Evolutionary conservation across 306 rosid genomes (phyloP).

Genomic region (Cicer cuneatum): DNA sequence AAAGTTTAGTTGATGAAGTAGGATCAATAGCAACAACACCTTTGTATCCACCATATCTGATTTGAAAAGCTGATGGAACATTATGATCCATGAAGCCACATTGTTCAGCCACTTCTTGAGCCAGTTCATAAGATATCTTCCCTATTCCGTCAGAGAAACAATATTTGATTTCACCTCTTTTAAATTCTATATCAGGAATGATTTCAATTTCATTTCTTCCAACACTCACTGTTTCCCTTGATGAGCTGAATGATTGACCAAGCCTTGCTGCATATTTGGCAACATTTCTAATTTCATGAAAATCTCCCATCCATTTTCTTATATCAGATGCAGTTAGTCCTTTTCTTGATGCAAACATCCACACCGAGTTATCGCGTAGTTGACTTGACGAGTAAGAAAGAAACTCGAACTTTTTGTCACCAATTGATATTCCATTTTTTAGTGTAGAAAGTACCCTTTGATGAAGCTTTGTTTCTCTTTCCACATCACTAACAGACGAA

Average conservation of each 20-base stretch:
- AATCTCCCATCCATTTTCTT: constrained; percentile 76
- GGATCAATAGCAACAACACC: constrained; percentile 93
- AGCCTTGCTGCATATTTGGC: constrained; percentile 91
- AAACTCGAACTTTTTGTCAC: constrained; percentile 77
- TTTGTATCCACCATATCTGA: constrained; percentile 87
- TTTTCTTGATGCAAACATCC: constrained; percentile 84
- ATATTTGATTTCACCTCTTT: constrained; percentile 48
- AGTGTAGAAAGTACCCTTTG: constrained; percentile 64
- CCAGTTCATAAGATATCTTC: constrained; percentile 72
- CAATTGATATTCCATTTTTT: constrained; percentile 64
- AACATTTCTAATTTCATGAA: constrained; percentile 66
- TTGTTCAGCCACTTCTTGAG: constrained; percentile 65
- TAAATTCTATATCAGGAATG: constrained; percentile 65
- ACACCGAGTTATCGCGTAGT: constrained; percentile 68
- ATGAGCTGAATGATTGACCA: constrained; percentile 90
- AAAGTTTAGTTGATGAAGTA: constrained; percentile 64
- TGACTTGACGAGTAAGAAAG: constrained; percentile 91
- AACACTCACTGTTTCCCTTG: constrained; percentile 74
- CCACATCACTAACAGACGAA: constrained; percentile 6
- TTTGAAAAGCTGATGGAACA: constrained; percentile 87
- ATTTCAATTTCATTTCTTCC: constrained; percentile 53
- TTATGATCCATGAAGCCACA: constrained; percentile 49
- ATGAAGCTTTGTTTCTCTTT: constrained; percentile 63
- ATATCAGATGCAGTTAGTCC: constrained; percentile 57
- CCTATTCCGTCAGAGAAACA: constrained; percentile 91